Evolutionary conservation across 495 filamentous ascomycete species (phyloP).

Genomic region (Collariella sp.): DNA sequence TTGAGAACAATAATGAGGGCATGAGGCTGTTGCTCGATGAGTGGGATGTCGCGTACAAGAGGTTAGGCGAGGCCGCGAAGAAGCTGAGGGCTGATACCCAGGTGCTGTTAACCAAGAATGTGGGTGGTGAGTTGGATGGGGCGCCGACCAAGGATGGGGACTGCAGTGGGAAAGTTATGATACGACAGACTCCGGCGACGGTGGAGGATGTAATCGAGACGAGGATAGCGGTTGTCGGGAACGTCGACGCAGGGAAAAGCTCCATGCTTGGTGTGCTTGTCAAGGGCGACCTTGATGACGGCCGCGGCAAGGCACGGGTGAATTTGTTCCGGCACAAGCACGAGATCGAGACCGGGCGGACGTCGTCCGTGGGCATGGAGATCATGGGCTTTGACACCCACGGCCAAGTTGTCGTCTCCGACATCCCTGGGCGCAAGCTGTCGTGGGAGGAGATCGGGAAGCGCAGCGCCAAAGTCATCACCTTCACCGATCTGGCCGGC

Average conservation of each 20-base stretch:
- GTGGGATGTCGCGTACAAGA: conserved; percentile 65
- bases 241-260: conserved; percentile 95
- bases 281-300: conserved; percentile 92
- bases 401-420: conserved; percentile 74
- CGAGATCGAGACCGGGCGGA: conserved; percentile 90
- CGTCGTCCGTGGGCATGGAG: conserved; percentile 95
- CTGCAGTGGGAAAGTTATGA: conserved; percentile 71
- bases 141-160: conserved; percentile 59
- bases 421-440: conserved; percentile 64
- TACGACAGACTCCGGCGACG: conserved; percentile 62
- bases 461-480: conserved; percentile 91
- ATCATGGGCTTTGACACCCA: conserved; percentile 95
- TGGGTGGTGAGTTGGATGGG: conserved; percentile 69
- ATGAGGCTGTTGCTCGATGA: conserved; percentile 74
- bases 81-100: conserved; percentile 63
- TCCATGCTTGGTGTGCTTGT: conserved; percentile 96
- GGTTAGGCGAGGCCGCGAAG: conserved; percentile 57
- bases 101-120: conserved; percentile 78
- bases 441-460: conserved; percentile 98
- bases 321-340: conserved; percentile 98
- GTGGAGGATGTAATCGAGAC: conserved; percentile 90
- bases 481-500: conserved; percentile 90
- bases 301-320: conserved; percentile 84
- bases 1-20: conserved; percentile 86
- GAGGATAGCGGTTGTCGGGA: conserved; percentile 93